These are phyloP conservation scores for Protea cynaroides DNA, from an alignment of 164 flowering plant genomes.

Conservation along the genomic window DNA sequence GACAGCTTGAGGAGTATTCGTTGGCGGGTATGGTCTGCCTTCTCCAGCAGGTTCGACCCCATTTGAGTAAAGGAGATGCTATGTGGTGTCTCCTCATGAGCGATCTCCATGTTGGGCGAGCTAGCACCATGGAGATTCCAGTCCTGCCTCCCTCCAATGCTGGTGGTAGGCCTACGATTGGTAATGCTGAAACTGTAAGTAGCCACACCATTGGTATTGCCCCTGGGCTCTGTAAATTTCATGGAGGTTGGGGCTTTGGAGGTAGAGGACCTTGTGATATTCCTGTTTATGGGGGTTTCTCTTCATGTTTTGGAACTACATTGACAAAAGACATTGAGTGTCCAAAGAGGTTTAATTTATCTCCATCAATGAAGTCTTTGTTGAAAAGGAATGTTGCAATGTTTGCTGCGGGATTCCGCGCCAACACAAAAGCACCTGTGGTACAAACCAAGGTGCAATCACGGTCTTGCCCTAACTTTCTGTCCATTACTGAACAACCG, in stretches of 20 bases:
- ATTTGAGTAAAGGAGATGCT: slow-evolving; percentile 84
- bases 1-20: slow-evolving; percentile 80
- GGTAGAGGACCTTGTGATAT: slow-evolving; percentile 45
- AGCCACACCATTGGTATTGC: slow-evolving; percentile 33
- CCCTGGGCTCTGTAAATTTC: slow-evolving; percentile 62
- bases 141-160: slow-evolving; percentile 24
- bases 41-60: slow-evolving; percentile 74
- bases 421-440: slow-evolving; percentile 36
- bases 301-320: slow-evolving; percentile 32
- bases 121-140: slow-evolving; percentile 72
- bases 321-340: slow-evolving; percentile 56
- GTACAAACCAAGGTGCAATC: slow-evolving; percentile 34
- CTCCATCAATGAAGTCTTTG: slow-evolving; percentile 70
- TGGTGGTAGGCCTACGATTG: slow-evolving; percentile 9
- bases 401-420: slow-evolving; percentile 79
- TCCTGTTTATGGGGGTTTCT: slow-evolving; percentile 31
- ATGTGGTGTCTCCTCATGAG: slow-evolving; percentile 98
- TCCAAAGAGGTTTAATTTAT: slow-evolving; percentile 77
- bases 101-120: slow-evolving; percentile 87
- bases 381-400: slow-evolving; percentile 73
- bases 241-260: slow-evolving; percentile 85
- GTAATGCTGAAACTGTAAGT: slow-evolving; percentile 27
- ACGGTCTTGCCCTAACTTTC: slow-evolving; percentile 29
- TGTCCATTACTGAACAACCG: slow-evolving; percentile 25
- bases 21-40: slow-evolving; percentile 72